Base-by-base conservation (phyloP, 495 filamentous ascomycete genomes). In the Neurospora sp. region DNA sequence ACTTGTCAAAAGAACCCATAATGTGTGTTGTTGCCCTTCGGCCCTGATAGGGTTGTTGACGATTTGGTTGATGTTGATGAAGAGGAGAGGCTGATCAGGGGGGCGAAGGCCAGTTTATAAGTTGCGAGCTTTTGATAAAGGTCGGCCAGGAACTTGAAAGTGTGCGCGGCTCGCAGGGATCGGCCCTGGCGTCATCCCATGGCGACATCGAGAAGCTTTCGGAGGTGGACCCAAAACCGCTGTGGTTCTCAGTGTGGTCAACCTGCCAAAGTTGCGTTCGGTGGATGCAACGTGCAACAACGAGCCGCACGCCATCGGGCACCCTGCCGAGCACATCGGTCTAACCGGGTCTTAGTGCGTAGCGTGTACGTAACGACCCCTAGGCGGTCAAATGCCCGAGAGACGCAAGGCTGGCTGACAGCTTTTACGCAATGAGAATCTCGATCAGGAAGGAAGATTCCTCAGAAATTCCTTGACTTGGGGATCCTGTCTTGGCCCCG, bases 1-100 rank as follows among this genome's bases (percentile, higher is more conserved):
- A 27, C 38, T 76, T 74, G 68, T 74, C 70, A 22, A 74, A 76
- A 38, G 72, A 16, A 46, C 69, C 76, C 76, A 78, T 76, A 48
- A 20, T 69, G 48, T 27, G 31, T 11, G 66, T 70, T 71, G 46
- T 61, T 61, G 44, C 68, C 53, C 22, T 66, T 66, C 7, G 27
- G 53, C 53, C 53, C 27, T 66, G 53, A 35, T 66, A 66, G 27
- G 53, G 53, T 66, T 66, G 27, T 66, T 66, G 53, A 66, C 53
- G 53, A 35, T 71, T 14, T 37, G 20, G 14, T 40, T 70, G 59
- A 11, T n/a, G 42, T 31, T 38, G 37, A 37, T 6, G 42, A 39
- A 20, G 20, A 22, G 39, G 16, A 27, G 27, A 53, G 20, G 35
- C 38, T 42, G 40, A 31, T 0, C 37, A 22, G 22, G n/a, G n/a